These are phyloP conservation scores for Clarireedia monteithiana DNA, from an alignment of 2,329 filamentous ascomycete genomes.

Conservation along the genomic window DNA sequence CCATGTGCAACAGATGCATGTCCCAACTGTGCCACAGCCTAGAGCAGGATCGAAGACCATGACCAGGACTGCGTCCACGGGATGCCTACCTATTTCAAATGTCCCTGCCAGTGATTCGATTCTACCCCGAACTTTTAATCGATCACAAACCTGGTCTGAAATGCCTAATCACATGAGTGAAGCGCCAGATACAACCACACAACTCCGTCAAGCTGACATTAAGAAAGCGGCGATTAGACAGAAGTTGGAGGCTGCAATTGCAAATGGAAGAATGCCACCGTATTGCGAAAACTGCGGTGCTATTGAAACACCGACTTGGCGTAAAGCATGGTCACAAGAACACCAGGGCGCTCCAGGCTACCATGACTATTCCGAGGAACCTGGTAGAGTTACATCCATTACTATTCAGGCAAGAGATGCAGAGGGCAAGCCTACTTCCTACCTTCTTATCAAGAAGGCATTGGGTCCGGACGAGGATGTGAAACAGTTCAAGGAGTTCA, in stretches of 20 bases:
- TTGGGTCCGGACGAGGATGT: conserved; percentile 56
- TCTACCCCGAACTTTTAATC: conserved; percentile 34
- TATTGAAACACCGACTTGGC: conserved; percentile 94
- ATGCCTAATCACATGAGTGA: conserved; percentile 36
- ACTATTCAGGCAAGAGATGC: conserved; percentile 57
- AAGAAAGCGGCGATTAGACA: conserved; percentile 36
- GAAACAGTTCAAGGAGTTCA: conserved; percentile 58
- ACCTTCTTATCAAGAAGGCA: conserved; percentile 73
- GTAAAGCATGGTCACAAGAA: conserved; percentile 80
- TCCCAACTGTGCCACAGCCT: conserved; percentile 26
- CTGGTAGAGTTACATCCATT: conserved; percentile 67
- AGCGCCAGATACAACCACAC: conserved; percentile 1
- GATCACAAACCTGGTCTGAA: conserved; percentile 38
- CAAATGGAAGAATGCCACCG: conserved; percentile 75
- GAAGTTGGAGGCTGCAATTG: conserved; percentile 55
- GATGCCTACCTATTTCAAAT: conserved; percentile 28
- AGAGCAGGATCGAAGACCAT: conserved; percentile 34
- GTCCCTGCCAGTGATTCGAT: conserved; percentile 45
- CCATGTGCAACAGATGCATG: conserved; percentile 1
- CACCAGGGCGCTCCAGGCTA: conserved; percentile 61
- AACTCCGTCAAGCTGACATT: conserved; percentile 9
- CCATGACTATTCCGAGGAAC: conserved; percentile 64
- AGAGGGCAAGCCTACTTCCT: conserved; percentile 54
- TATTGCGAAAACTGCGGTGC: conserved; percentile 91
- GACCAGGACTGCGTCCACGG: conserved; percentile 25